Conservation (phyloP, 768 basidiomycete species). For the Trametes coccinea region DNA sequence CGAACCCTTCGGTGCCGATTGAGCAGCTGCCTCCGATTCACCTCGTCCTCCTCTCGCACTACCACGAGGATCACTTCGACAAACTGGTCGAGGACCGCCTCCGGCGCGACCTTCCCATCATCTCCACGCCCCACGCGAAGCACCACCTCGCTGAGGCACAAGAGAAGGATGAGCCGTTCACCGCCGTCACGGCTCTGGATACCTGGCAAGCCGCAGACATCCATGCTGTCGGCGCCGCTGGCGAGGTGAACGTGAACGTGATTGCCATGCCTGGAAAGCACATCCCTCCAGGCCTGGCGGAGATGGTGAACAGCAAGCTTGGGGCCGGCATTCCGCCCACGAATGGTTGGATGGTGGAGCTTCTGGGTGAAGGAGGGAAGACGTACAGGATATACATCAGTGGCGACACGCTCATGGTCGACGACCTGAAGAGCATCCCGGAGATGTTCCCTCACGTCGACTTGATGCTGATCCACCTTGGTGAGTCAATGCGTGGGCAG, state of each 20-base stretch:
- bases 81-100: conserved; percentile 35
- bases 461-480: conserved; percentile 34
- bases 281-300: conserved; percentile 26
- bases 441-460: conserved; percentile 34
- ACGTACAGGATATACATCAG: conserved; percentile 34
- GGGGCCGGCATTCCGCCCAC: conserved; percentile 32
- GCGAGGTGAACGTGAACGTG: conserved; percentile 19
- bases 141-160: conserved; percentile 21
- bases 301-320: conserved; percentile 27
- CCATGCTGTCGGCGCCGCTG: background rate
- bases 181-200: conserved; percentile 16
- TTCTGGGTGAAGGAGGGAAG: conserved; percentile 17
- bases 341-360: conserved; percentile 33
- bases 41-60: conserved; percentile 33
- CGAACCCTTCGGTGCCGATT: conserved; percentile 33
- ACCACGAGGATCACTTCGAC: conserved; percentile 37
- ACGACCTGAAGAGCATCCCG: conserved; percentile 36
- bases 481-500: background rate
- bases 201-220: conserved; percentile 19
- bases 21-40: conserved; percentile 35
- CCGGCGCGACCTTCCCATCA: conserved; percentile 35
- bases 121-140: conserved; percentile 33
- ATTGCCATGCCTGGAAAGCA: conserved; percentile 36
- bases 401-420: conserved; percentile 37
- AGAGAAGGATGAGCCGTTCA: conserved; percentile 11